These are phyloP conservation scores for Collybia sp. DNA, from an alignment of 768 basidiomycete species.

Conservation along the genomic window DNA sequence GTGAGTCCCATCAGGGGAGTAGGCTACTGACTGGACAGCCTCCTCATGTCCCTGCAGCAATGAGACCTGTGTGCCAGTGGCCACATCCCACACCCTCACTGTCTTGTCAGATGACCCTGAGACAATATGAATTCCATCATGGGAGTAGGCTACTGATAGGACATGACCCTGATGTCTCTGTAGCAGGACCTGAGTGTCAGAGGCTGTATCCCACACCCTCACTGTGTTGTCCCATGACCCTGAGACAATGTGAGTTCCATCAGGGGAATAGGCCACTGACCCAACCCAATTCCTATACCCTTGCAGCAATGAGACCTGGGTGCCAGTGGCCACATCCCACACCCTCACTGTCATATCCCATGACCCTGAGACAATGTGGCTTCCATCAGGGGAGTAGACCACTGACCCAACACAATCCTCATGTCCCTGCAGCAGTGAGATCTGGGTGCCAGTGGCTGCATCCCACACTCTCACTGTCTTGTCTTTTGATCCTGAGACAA, in stretches of 20 bases:
- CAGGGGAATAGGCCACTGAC: conserved; percentile 12
- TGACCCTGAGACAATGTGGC: conserved; percentile 12
- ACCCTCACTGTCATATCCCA: conserved; percentile 7
- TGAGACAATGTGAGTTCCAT: conserved; percentile 13
- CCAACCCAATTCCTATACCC: conserved; percentile 2
- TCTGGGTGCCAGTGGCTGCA: not conserved
- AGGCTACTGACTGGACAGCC: conserved; percentile 10
- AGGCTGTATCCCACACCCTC: conserved; percentile 10
- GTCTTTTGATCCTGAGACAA: conserved; percentile 14
- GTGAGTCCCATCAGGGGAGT: conserved; percentile 12
- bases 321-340: conserved; percentile 10
- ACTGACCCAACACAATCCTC: conserved; percentile 2
- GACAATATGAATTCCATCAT: too few species aligned
- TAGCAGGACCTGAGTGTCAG: conserved; percentile 1
- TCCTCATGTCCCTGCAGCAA: conserved; percentile 8
- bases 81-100: too few species aligned
- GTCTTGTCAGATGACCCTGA: too few species aligned
- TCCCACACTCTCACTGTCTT: conserved; percentile 13
- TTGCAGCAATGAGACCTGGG: conserved; percentile 1
- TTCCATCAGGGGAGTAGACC: conserved; percentile 15
- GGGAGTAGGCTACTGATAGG: too few species aligned
- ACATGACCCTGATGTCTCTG: conserved; percentile 3
- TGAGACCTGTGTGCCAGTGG: too few species aligned
- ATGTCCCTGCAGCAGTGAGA: conserved; percentile 6
- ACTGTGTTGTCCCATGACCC: conserved; percentile 11